phyloP scores from a whole-genome alignment of 1,284 basidiomycete species.

The Austroboletus novae-zelandiae region DNA sequence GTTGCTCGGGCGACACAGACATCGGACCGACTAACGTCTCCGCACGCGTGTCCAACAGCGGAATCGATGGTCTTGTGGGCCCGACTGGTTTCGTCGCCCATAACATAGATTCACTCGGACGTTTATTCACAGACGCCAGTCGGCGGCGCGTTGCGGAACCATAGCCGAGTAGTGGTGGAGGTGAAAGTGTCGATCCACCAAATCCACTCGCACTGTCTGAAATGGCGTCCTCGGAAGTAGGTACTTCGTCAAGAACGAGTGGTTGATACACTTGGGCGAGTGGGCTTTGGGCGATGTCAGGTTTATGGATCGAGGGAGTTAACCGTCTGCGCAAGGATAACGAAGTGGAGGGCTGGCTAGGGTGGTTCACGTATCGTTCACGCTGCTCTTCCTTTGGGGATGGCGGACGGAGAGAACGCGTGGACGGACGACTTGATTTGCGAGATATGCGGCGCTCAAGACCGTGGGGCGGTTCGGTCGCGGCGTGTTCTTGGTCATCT shows the following conservation, averaged over 20 bases:
- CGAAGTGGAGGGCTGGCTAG: constrained; percentile 21
- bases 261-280: constrained; percentile 74
- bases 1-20: constrained; percentile 35
- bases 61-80: constrained; percentile 24
- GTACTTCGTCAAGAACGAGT: constrained; percentile 49
- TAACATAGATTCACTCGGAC: constrained; percentile 12
- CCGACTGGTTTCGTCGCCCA: constrained; percentile 4
- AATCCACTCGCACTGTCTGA: constrained; percentile 13
- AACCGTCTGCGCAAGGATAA: constrained; percentile 42
- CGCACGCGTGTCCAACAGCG: constrained; percentile 21
- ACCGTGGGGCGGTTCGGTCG: constrained; percentile 15
- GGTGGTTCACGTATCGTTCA: constrained; percentile 4
- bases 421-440: constrained; percentile 32
- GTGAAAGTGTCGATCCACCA: constrained; percentile 9
- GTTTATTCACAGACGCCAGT: constrained; percentile 38
- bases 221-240: constrained; percentile 34
- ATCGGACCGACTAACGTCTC: constrained; percentile 23
- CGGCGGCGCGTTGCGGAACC: constrained; percentile 58
- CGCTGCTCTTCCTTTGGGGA: constrained; percentile 23
- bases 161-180: constrained; percentile 41
- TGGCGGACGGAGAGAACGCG: constrained; percentile 18
- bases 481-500: constrained; percentile 5
- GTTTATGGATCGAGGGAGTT: constrained; percentile 44
- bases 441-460: constrained; percentile 33
- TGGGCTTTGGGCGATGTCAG: constrained; percentile 48